These are phyloP conservation scores for Dorcoceras hygrometricum DNA, from an alignment of 257 asterid genomes.

Conservation along the genomic window DNA sequence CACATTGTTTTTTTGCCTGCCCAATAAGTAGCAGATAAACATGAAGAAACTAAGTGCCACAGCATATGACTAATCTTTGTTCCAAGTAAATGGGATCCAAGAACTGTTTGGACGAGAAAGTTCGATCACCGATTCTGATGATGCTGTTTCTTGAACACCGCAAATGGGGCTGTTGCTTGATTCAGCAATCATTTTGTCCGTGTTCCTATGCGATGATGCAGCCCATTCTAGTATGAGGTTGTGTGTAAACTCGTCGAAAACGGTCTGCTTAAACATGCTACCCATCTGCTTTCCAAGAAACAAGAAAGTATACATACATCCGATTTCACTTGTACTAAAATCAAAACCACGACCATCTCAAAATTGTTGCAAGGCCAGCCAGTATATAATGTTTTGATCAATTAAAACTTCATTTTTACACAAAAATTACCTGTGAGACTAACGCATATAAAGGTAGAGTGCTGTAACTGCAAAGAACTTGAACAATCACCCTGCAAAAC, in stretches of 20 bases:
- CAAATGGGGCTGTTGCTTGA: neutral
- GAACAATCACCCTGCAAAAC: slow-evolving; percentile 45
- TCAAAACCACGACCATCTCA: neutral
- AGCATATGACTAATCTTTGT: neutral
- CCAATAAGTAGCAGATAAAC: neutral
- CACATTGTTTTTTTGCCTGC: neutral
- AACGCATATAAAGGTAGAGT: slow-evolving; percentile 56
- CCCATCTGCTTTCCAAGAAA: neutral
- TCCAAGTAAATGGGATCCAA: neutral
- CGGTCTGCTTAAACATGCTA: neutral
- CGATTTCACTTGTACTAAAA: neutral
- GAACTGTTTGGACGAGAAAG: neutral
- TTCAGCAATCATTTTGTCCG: neutral
- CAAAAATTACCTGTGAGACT: slow-evolving; percentile 51
- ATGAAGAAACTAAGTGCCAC: neutral
- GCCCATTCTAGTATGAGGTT: neutral
- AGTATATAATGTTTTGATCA: neutral
- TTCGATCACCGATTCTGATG: neutral
- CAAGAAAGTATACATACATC: neutral
- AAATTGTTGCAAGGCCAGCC: neutral
- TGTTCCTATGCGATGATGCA: neutral
- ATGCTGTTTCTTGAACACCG: neutral
- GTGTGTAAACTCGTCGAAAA: neutral
- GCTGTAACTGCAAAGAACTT: slow-evolving; percentile 60
- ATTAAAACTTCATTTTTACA: too few relatives aligned